Base-by-base conservation (phyloP, 352 stramenopile species). In the Globisporangium splendens region DNA sequence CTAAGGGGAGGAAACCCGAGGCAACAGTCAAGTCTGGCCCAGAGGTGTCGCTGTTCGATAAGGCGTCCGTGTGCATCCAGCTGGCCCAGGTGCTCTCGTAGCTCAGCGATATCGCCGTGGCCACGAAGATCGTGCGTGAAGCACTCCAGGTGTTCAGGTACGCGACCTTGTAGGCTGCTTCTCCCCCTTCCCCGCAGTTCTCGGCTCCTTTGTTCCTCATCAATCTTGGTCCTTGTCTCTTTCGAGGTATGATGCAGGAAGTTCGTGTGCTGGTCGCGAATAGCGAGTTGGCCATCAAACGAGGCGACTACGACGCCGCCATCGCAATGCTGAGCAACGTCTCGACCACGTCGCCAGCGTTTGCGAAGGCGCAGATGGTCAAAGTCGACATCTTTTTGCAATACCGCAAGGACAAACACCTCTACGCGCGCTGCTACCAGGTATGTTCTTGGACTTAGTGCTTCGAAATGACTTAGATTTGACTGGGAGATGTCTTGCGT, bases 311-410 rank as follows among this genome's bases (percentile, higher is more conserved):
- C 59, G 86, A 97, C 35, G 77, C 77, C 15, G 94, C 93, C 0
- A 86, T 98, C 42, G 70, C 74, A 17, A 93, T 98, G 73, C 83
- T 98, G 4, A 92, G 85, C 57, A 87, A 78, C 49, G 91, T 98
- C 3, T 80, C 81, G 6, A 56, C 76, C 1, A 72, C 70, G 8
- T 96, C 83, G 18, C 83, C 88, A 5, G 77, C 83, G 1, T 98
- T 96, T 61, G 65, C 73, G 5, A 92, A 88, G 60, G 89, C 88
- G 8, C 89, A 98, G 65, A 91, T 96, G 65, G 74, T 96, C 54
- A 98, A 98, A 62, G 95, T 94, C 15, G 87, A 96, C 52, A 97
- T 98, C 51, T 97, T 95, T 56, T 73, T 98, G 20, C 85, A 85
- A 53, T 85, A 98, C 59, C 77, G 85, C 50, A 95, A 97, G 46